A percentile compares a stretch with the other conserved stretches of the same genome.
These are phyloP conservation scores for Hygrophila difformis DNA, from an alignment of 257 asterid genomes.

Conservation along the genomic window DNA sequence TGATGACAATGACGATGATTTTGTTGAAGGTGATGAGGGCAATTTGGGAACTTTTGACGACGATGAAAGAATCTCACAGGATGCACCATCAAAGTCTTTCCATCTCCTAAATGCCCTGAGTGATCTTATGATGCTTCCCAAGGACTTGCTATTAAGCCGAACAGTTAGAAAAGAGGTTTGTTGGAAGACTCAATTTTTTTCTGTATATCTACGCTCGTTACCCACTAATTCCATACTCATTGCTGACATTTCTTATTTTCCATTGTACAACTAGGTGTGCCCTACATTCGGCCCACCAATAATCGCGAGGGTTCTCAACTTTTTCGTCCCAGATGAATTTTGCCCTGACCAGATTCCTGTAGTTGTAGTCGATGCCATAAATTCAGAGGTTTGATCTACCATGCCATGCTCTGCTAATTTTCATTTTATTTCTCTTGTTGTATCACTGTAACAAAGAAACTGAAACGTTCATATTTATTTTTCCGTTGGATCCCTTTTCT, in stretches of 20 bases:
- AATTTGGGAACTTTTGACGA: constrained; percentile 15
- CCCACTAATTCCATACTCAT: too few relatives aligned
- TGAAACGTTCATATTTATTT: too few relatives aligned
- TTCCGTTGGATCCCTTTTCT: too few relatives aligned
- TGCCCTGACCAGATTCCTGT: constrained; percentile 43
- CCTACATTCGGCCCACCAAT: constrained; percentile 59
- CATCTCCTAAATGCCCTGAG: constrained; percentile 71
- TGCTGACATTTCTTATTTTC: not conserved
- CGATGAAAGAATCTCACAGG: constrained; percentile 24
- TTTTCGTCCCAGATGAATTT: constrained; percentile 68
- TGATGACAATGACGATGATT: constrained; percentile 50
- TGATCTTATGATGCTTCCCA: constrained; percentile 95
- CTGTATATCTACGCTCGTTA: not conserved
- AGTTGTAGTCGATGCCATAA: constrained; percentile 32
- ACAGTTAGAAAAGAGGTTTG: constrained; percentile 62
- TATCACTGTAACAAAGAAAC: too few relatives aligned
- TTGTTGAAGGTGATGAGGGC: constrained; percentile 23
- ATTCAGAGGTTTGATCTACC: constrained; percentile 51
- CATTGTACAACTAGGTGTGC: constrained; percentile 53
- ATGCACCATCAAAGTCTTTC: constrained; percentile 46
- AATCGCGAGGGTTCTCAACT: constrained; percentile 57
- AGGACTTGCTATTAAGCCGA: constrained; percentile 64
- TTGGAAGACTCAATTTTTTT: constrained; percentile 4
- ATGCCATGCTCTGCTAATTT: too few relatives aligned
- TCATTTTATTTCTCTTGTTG: not conserved